Evolutionary conservation across 345 rosid genomes (phyloP).

Genomic region (Eutrema yunnanense): DNA sequence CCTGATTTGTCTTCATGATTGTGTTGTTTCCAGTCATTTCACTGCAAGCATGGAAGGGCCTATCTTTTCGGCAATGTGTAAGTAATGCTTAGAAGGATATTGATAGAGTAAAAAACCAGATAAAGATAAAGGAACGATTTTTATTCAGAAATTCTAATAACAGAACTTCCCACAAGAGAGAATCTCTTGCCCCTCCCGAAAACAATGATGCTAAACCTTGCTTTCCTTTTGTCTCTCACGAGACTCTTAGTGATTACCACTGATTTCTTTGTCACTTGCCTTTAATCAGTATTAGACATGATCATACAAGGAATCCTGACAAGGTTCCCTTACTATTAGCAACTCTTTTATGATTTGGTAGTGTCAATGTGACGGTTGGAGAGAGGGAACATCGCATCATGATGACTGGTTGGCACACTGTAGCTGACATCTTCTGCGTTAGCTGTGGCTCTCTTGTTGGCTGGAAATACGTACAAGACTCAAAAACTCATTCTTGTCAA

Average conservation of each 20-base stretch:
- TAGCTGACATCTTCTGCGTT: constrained; percentile 76
- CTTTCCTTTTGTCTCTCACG: too few species aligned
- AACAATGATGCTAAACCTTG: too few species aligned
- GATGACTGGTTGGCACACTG: constrained; percentile 79
- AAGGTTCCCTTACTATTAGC: not conserved
- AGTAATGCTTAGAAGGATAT: constrained; percentile 25
- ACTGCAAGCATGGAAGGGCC: constrained; percentile 68
- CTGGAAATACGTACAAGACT: constrained; percentile 71
- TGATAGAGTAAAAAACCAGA: too few species aligned
- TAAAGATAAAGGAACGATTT: too few species aligned
- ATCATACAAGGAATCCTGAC: not conserved
- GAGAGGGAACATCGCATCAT: constrained; percentile 59
- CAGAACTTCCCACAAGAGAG: too few species aligned
- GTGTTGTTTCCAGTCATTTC: constrained; percentile 58
- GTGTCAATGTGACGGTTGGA: constrained; percentile 63
- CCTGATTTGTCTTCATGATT: constrained; percentile 1
- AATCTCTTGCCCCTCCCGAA: too few species aligned
- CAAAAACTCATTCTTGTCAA: not conserved
- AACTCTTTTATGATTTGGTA: constrained; percentile 8
- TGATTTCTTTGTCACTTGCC: too few species aligned
- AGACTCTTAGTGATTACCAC: too few species aligned
- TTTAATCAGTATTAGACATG: not conserved
- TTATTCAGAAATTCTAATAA: too few species aligned
- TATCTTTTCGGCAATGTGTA: constrained; percentile 73
- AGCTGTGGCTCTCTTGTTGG: constrained; percentile 76